Base-by-base conservation (phyloP, 192 early-diverging fungal species). In the Chytriomyces sp. region DNA sequence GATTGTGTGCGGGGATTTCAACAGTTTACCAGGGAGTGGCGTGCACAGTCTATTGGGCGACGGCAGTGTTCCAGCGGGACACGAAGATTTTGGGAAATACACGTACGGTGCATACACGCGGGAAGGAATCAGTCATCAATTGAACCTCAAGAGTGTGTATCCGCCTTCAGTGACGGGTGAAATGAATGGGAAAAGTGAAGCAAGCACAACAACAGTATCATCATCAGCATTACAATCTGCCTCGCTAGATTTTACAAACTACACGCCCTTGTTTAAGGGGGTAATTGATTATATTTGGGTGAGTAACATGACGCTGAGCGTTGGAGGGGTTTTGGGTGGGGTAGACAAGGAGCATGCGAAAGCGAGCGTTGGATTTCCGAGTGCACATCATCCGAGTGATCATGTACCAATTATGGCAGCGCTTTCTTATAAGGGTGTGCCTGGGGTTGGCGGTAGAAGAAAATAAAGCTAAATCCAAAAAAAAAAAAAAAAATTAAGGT, bases 1-100 rank as follows among this genome's bases (percentile, higher is more conserved):
- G 24, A 11, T 99, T n/a, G 84, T 98, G 20, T 92, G 92, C 76
- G 97, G 96, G 66, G 97, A 99, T 80, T 96, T 96, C 80, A 99
- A 99, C 83, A 96, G 95, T 44, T 85, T 89, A 7, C 92, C 94
- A 3, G 88, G 89, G 53, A 95, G 94, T 1, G 96, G 97, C 11
- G 94, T 99, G 5, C 95, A 94, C 78, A 95, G 97, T 81, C 97
- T 93, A 80, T 70, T 99, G 61, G 91, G 93, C 62, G 83, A 88
- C 24, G 95, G 95, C 24, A 81, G 82, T 0, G 84, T 97, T 63
- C 80, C 88, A 26, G 91, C 92, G 77, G 92, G 94, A 63, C 97
- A 99, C 82, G 78, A 85, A 48, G 97, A 99, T 78, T 92, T 98
- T 80, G 86, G 82, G 61, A 82, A 86, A 11, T 89, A 93, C 82